Base-by-base conservation (phyloP, 106 monocot genomes). In the Triglochin maritima region DNA sequence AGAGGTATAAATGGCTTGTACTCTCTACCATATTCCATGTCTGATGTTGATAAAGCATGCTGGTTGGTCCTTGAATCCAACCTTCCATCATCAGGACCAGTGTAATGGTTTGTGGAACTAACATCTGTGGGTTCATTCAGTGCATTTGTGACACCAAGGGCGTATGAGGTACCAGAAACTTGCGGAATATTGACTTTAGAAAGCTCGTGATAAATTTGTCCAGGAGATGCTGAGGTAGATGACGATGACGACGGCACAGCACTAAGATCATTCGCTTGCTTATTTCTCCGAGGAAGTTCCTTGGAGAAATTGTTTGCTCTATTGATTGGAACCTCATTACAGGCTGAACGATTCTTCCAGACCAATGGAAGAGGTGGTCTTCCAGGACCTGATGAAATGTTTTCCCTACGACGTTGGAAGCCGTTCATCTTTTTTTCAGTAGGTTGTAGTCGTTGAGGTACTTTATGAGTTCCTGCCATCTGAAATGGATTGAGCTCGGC, bases 401-500 rank as follows among this genome's bases (percentile, higher is more conserved):
- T 88, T 15, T 98, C 91, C 76, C 84, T 71, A 7, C 64, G 79
- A 65, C 77, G 86, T 55, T 86, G 82, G 43, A 76, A 88, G 63
- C 71, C 96, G 51, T 68, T 76, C 15, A 70, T 76, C 62, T 61
- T 85, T 69, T 56, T 72, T 53, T 81, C 88, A 69, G 69, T 49
- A 47, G 61, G 50, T 64, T 78, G 81, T 13, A 71, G 69, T 10
- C 63, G 76, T 63, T 61, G 16, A 74, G 75, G n/a, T 69, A 69
- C 54, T 72, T 85, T 87, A 65, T 57, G 63, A 49, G 57, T 61
- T 69, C 72, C 81, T 78, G 46, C 44, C 44, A 15, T 68, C 48
- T 78, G 82, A 70, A 98, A 92, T 49, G 96, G 96, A 53, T 98
- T 89, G 45, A 98, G 84, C 12, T 98, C 96, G 54, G 91, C 75